Evolutionary conservation across 148 eudicot genomes (phyloP), one percentile per base, ranked within the genome.

Genomic region (Vaccinium darrowii): DNA sequence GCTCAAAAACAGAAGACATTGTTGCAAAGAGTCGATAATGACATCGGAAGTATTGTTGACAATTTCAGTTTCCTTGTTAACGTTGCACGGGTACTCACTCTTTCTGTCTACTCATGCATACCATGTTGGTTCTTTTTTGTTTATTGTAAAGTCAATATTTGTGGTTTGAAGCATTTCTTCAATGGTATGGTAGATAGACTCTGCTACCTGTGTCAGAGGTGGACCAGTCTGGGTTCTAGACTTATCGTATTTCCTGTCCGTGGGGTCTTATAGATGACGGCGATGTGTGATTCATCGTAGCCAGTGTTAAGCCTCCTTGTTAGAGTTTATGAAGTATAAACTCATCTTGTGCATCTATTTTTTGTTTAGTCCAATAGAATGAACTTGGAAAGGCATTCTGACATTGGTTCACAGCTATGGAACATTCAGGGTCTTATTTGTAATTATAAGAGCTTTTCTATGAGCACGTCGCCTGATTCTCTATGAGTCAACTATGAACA

Each of bases 1-100:
- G 92, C 93, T 60, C 98, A 94, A 87, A 96, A 94, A 89, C 99
- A 96, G 91, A 93, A 94, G 85, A 83, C 94, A 4, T 88, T 96
- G 81, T 85, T 91, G 88, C 94, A 96, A 84, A 94, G 95, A 86
- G 98, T 96, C 25, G 99, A 96, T 86, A 86, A 87, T 39, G 98
- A 96, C 89, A 91, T 94, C 85, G 94, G 94, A 6, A 92, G 84
- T 85, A 94, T 96, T 78, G 98, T 94, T 80, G 99, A 96, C 88
- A 96, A 91, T 88, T 94, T 94, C 81, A 92, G 90, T 60, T 86
- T 67, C 88, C 91, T 96, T 63, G 94, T 94, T 75, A 92, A 93
- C 83, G 95, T 86, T 81, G 92, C 98, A 4, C 87, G 95, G 92
- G 98, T 95, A 88, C 62, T 67, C 67, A 18, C 16, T 69, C 57